A percentile compares a stretch with the other conserved stretches of the same genome.
Evolutionary conservation across 2,329 filamentous ascomycete genomes (phyloP).

Genomic region (Pleoardoris graminearum): DNA sequence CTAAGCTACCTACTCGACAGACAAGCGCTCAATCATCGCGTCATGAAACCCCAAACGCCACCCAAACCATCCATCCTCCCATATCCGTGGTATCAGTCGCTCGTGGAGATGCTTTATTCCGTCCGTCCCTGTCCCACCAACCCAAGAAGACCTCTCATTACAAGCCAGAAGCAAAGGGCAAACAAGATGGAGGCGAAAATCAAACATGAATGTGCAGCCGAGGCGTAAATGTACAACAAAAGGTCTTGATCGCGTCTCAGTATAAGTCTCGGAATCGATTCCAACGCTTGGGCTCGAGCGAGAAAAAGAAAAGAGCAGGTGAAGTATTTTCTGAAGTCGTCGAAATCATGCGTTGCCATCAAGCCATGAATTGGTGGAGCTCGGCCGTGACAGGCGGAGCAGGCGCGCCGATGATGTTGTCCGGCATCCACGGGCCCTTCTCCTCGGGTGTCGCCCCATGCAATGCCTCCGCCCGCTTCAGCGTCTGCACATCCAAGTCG

Average conservation of each 20-base stretch:
- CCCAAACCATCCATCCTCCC: neutral
- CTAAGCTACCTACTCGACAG: neutral
- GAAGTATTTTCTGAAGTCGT: neutral
- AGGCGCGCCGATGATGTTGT: constrained; percentile 57
- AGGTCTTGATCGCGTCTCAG: constrained; percentile 7
- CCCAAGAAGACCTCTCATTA: neutral
- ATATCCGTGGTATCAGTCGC: constrained; percentile 1
- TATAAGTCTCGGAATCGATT: constrained; percentile 7
- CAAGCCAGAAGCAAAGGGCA: neutral
- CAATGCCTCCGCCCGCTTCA: constrained; percentile 85
- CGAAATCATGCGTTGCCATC: neutral
- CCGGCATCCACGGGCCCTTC: constrained; percentile 80
- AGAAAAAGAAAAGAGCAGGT: neutral
- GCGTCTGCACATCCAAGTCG: constrained; percentile 87
- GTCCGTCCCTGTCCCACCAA: neutral
- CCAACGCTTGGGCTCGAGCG: constrained; percentile 10
- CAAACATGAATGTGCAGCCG: constrained; percentile 1
- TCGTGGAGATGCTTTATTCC: neutral
- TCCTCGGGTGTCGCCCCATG: constrained; percentile 79
- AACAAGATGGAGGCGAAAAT: neutral
- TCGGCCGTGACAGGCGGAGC: neutral
- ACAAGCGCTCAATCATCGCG: neutral
- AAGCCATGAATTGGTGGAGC: neutral
- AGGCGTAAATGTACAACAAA: constrained; percentile 3
- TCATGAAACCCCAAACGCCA: neutral